Conservation (phyloP, 768 basidiomycete species). For the Serendipita indica region DNA sequence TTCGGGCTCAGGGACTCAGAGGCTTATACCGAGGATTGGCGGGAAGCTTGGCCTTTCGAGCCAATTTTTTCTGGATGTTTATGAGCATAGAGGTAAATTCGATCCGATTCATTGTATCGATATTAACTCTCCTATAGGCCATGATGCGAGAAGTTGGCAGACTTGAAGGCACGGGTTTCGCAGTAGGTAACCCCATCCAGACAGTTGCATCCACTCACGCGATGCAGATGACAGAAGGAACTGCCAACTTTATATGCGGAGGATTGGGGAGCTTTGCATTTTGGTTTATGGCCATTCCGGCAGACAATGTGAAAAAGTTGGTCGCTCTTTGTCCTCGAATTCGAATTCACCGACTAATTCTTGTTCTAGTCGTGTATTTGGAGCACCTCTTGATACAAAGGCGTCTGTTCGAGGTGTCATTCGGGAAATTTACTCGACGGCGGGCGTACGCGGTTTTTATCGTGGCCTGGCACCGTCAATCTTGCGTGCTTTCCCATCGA, state of each 20-base stretch:
- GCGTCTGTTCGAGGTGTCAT: constrained; percentile 39
- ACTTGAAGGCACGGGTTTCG: constrained; percentile 43
- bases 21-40: constrained; percentile 68
- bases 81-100: constrained; percentile 43
- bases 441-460: constrained; percentile 43
- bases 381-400: not conserved
- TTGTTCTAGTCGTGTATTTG: constrained; percentile 12
- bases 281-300: constrained; percentile 56
- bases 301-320: constrained; percentile 76
- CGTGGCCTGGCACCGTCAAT: constrained; percentile 55
- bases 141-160: constrained; percentile 45
- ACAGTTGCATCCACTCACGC: not conserved
- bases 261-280: constrained; percentile 47
- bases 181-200: constrained; percentile 27
- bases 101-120: constrained; percentile 8
- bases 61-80: constrained; percentile 72
- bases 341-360: constrained; percentile 1
- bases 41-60: constrained; percentile 55
- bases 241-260: constrained; percentile 51
- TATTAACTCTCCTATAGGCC: constrained; percentile 24
- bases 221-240: constrained; percentile 42
- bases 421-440: constrained; percentile 36
- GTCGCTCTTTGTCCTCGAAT: constrained; percentile 16
- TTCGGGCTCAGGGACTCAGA: constrained; percentile 41
- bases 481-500: constrained; percentile 61